Conservation (phyloP, 208 protist species). For the Tritrichomonas musculus region DNA sequence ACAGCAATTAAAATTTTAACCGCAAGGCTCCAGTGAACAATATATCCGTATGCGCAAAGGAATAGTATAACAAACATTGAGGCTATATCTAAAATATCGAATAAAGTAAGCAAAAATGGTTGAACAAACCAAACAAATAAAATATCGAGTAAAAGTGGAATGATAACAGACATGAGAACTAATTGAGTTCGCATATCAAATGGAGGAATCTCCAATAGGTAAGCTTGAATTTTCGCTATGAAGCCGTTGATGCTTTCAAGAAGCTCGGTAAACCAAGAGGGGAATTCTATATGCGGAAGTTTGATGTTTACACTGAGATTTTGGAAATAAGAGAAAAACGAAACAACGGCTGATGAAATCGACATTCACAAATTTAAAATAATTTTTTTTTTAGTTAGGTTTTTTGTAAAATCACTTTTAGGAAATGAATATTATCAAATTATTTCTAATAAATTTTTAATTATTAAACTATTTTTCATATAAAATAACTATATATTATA, state of each 20-base stretch:
- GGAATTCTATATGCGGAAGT: background rate
- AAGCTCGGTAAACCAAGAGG: background rate
- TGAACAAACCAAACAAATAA: background rate
- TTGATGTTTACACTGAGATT: background rate
- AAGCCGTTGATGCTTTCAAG: background rate
- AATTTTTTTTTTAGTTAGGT: too few species aligned
- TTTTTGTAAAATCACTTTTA: too few species aligned
- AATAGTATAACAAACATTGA: too few species aligned
- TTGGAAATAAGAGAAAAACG: background rate
- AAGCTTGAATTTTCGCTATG: background rate
- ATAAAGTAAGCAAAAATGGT: background rate
- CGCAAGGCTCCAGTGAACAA: background rate
- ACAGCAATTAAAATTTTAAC: too few species aligned
- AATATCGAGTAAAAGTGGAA: background rate
- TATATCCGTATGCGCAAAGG: too few species aligned
- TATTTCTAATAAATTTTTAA: too few species aligned
- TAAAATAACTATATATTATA: too few species aligned
- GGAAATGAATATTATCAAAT: too few species aligned
- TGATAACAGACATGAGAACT: background rate
- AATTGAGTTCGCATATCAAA: background rate
- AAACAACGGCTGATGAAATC: background rate
- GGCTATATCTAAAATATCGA: background rate
- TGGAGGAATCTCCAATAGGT: background rate
- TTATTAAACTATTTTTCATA: too few species aligned
- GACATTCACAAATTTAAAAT: background rate